A percentile compares a stretch with the other conserved stretches of the same genome.
phyloP scores from a whole-genome alignment of 352 stramenopile genomes.

The Globisporangium middletonii region DNA sequence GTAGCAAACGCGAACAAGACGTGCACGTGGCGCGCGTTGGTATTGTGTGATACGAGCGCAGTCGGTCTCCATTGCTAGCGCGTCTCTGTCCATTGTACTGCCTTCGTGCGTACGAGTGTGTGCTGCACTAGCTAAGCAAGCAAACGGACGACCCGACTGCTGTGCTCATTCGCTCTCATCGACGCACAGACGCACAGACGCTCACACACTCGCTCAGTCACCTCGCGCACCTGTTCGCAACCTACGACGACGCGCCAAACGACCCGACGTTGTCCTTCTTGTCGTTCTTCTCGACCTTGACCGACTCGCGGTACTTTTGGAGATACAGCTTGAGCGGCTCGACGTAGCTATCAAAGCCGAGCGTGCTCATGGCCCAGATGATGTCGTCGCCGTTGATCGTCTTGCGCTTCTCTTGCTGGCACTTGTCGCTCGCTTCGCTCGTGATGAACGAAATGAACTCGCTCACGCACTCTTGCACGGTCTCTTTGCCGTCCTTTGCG shows the following conservation, averaged over 20 bases:
- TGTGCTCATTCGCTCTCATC: too few species aligned
- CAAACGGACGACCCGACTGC: too few species aligned
- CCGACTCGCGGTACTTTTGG: constrained; percentile 96
- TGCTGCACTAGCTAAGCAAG: too few species aligned
- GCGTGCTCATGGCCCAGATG: constrained; percentile 98
- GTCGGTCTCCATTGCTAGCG: too few species aligned
- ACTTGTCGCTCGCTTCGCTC: constrained; percentile 98
- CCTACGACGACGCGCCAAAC: constrained; percentile 79
- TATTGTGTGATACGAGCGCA: too few species aligned
- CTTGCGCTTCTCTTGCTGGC: constrained; percentile 99
- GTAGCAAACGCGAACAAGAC: too few species aligned
- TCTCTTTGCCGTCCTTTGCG: constrained; percentile 99
- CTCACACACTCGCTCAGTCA: neutral
- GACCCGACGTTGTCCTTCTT: constrained; percentile 88
- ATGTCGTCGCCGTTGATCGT: constrained; percentile 99
- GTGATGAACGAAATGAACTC: constrained; percentile 99
- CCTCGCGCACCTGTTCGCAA: too few species aligned
- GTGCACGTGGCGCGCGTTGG: too few species aligned
- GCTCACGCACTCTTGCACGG: constrained; percentile 99
- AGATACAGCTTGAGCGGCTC: constrained; percentile 99
- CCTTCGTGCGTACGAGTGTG: too few species aligned
- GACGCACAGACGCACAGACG: neutral
- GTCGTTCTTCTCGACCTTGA: constrained; percentile 89
- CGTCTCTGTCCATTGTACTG: too few species aligned
- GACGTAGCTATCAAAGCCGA: constrained; percentile 99